These are phyloP conservation scores for Ziziphus jujuba DNA, from an alignment of 306 rosid species.

Conservation along the genomic window DNA sequence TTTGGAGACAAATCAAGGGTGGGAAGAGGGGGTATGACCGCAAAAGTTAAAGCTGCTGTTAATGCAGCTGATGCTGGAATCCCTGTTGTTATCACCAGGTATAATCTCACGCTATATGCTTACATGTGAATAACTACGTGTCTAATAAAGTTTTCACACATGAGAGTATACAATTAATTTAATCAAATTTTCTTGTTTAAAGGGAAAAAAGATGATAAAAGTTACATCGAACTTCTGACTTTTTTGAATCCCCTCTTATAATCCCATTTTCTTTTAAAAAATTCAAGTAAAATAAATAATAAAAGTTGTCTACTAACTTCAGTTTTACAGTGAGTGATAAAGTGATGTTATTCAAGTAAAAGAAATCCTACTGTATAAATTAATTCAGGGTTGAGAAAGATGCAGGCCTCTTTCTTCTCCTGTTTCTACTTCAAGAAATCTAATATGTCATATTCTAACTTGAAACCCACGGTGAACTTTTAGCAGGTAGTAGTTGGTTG, in stretches of 20 bases:
- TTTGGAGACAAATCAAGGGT: conserved; percentile 98
- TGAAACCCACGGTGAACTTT: neutral
- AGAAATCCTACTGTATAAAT: too few relatives aligned
- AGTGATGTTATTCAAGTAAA: too few relatives aligned
- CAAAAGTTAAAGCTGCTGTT: conserved; percentile 92
- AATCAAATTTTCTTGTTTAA: too few relatives aligned
- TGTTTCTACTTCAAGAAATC: neutral
- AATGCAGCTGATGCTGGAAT: conserved; percentile 91
- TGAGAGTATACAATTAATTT: too few relatives aligned
- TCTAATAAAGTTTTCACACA: neutral
- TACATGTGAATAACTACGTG: conserved; percentile 8
- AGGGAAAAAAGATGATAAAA: too few relatives aligned
- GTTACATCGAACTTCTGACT: too few relatives aligned
- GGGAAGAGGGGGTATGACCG: conserved; percentile 99
- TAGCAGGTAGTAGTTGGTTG: neutral
- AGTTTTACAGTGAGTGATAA: too few relatives aligned
- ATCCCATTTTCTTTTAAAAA: too few relatives aligned
- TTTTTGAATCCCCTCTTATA: too few relatives aligned
- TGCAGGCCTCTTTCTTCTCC: neutral
- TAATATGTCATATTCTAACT: neutral
- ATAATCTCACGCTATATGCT: conserved; percentile 2
- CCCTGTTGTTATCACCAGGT: conserved; percentile 97
- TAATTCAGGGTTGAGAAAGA: too few relatives aligned
- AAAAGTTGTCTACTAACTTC: too few relatives aligned
- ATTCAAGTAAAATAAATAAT: too few relatives aligned